Conservation (phyloP, 805 yeast species). For the Nematodospora valgi region DNA sequence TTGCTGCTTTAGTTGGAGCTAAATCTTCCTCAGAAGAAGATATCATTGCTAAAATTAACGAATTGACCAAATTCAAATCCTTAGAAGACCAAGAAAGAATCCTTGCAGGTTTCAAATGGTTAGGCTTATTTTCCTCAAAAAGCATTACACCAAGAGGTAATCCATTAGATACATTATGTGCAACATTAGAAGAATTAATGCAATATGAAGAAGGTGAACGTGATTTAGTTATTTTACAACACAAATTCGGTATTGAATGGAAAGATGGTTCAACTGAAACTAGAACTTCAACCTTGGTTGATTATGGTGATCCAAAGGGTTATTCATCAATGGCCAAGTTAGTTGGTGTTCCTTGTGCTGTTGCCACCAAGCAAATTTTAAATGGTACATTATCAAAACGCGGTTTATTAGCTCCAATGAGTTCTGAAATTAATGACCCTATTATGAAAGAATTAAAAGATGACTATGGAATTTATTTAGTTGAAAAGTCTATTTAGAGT, state of each 20-base stretch:
- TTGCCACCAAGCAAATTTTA: slow-evolving; percentile 83
- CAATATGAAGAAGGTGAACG: slow-evolving; percentile 95
- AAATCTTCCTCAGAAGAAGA: slow-evolving; percentile 67
- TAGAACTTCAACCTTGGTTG: slow-evolving; percentile 93
- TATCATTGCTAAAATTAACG: slow-evolving; percentile 68
- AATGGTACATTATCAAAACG: slow-evolving; percentile 69
- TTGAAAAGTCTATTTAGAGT: slow-evolving; percentile 71
- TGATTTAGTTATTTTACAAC: slow-evolving; percentile 93
- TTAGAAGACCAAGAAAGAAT: slow-evolving; percentile 84
- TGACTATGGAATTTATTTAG: slow-evolving; percentile 79
- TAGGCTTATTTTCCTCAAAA: slow-evolving; percentile 81
- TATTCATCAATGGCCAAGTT: slow-evolving; percentile 98
- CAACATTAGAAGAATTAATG: slow-evolving; percentile 92
- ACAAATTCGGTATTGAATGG: slow-evolving; percentile 97
- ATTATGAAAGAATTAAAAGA: slow-evolving; percentile 89
- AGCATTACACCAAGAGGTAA: slow-evolving; percentile 84
- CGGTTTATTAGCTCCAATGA: slow-evolving; percentile 91
- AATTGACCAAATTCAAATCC: slow-evolving; percentile 76
- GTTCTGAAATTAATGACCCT: slow-evolving; percentile 86
- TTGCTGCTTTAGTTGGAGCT: slow-evolving; percentile 73
- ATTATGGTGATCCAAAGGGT: slow-evolving; percentile 83
- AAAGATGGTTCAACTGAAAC: slow-evolving; percentile 87
- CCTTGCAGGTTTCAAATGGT: slow-evolving; percentile 86
- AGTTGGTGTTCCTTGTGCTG: slow-evolving; percentile 98
- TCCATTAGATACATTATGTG: slow-evolving; percentile 94